These are phyloP conservation scores for Aureobasidium subglaciale DNA, from an alignment of 2,329 filamentous ascomycete genomes.

Conservation along the genomic window DNA sequence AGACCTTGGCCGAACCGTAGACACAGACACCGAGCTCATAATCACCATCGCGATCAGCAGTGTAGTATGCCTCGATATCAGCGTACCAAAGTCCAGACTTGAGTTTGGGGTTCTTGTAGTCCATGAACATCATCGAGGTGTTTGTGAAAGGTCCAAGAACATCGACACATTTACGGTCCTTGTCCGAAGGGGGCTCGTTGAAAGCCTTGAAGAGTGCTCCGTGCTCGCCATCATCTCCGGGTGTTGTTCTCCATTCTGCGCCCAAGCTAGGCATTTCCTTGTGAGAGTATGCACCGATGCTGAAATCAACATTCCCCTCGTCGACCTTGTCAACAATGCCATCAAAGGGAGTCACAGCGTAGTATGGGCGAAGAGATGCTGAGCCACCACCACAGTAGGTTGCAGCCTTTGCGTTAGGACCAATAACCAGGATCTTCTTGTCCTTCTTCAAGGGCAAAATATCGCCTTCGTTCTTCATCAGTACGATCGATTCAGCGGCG, in stretches of 20 bases:
- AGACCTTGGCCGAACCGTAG: constrained; percentile 58
- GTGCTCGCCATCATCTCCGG: not conserved
- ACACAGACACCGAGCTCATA: constrained; percentile 63
- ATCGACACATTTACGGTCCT: constrained; percentile 46
- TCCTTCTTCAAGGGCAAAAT: constrained; percentile 59
- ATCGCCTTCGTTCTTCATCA: constrained; percentile 60
- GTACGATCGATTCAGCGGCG: constrained; percentile 24
- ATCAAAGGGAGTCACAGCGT: constrained; percentile 27
- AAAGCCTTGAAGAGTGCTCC: constrained; percentile 30
- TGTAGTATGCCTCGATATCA: constrained; percentile 49
- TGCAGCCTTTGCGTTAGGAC: constrained; percentile 64
- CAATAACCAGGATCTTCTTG: constrained; percentile 65
- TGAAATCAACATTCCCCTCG: constrained; percentile 16
- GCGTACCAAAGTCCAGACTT: constrained; percentile 33
- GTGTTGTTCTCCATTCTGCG: not conserved
- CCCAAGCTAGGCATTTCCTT: constrained; percentile 14
- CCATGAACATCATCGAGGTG: constrained; percentile 40
- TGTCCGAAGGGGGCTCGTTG: constrained; percentile 45
- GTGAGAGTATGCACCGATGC: constrained; percentile 20
- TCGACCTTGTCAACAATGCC: constrained; percentile 24
- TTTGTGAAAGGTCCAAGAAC: constrained; percentile 36
- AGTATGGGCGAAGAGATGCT: constrained; percentile 28
- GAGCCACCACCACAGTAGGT: constrained; percentile 38
- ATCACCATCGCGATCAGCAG: constrained; percentile 52
- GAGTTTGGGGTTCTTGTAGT: constrained; percentile 41